Evolutionary conservation across 2,329 filamentous ascomycete species (phyloP).

Genomic region (Aspergillus sp.): DNA sequence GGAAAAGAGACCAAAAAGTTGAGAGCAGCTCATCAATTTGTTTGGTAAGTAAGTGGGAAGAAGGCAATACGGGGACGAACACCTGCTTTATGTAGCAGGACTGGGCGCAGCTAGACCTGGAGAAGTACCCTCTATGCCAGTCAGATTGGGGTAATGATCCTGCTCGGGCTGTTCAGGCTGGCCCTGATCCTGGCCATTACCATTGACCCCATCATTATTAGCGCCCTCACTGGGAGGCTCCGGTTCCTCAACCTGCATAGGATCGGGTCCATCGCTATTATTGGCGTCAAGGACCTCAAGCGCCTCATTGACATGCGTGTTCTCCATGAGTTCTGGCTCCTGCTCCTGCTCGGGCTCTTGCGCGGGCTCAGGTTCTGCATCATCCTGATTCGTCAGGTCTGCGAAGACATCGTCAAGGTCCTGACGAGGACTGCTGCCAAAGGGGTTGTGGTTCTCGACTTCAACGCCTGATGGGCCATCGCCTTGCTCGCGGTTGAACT

Average conservation of each 20-base stretch:
- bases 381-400: constrained; percentile 39
- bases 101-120: no score
- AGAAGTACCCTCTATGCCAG: constrained; percentile 3
- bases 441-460: constrained; percentile 24
- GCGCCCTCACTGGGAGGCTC: constrained; percentile 5
- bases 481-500: constrained; percentile 28
- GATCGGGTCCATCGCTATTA: constrained; percentile 26
- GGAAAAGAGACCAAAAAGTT: constrained; percentile 4
- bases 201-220: constrained; percentile 13
- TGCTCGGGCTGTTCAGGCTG: constrained; percentile 9
- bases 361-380: constrained; percentile 24
- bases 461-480: constrained; percentile 24
- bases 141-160: not conserved
- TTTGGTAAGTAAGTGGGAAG: no score
- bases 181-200: not conserved
- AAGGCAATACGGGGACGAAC: no score
- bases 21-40: not conserved
- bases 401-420: constrained; percentile 40
- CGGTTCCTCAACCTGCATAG: constrained; percentile 18
- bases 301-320: constrained; percentile 41
- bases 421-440: constrained; percentile 33
- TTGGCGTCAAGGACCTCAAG: constrained; percentile 37
- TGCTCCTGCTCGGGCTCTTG: constrained; percentile 21
- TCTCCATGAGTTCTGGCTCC: constrained; percentile 30
- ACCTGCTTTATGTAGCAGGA: no score